Percentiles rank a stretch among this genome's conserved stretches.
Evolutionary conservation across 768 basidiomycete genomes (phyloP).

Genomic region (Rubroboletus satanas): DNA sequence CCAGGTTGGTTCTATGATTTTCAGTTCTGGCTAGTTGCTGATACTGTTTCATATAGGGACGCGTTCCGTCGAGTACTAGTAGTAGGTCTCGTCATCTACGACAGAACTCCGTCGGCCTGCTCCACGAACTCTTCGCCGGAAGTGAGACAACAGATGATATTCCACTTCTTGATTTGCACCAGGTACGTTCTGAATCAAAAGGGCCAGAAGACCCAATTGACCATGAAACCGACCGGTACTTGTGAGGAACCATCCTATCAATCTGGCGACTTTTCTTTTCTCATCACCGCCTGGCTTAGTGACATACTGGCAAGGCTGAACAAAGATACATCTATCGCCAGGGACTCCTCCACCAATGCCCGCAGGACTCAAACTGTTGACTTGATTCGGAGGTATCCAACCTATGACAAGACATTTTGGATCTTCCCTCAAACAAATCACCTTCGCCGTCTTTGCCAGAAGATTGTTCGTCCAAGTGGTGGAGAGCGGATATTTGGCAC

Average conservation of each 20-base stretch:
- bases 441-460: conserved; percentile 75
- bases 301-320: conserved; percentile 67
- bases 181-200: conserved; percentile 31
- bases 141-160: conserved; percentile 48
- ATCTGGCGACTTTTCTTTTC: background rate
- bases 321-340: conserved; percentile 43
- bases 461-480: conserved; percentile 73
- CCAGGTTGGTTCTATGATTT: conserved; percentile 26
- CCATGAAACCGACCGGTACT: conserved; percentile 66
- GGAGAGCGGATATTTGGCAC: conserved; percentile 88
- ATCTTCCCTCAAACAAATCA: conserved; percentile 76
- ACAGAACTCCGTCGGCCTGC: conserved; percentile 52
- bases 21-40: conserved; percentile 3
- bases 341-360: conserved; percentile 57
- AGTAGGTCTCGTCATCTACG: conserved; percentile 49
- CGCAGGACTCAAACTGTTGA: conserved; percentile 72
- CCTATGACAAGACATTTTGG: conserved; percentile 90
- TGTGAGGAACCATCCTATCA: conserved; percentile 46
- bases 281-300: conserved; percentile 34
- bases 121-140: conserved; percentile 68
- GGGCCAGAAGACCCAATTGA: conserved; percentile 34
- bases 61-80: conserved; percentile 12
- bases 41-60: conserved; percentile 18
- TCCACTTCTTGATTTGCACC: conserved; percentile 54
- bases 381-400: conserved; percentile 84